Percentiles rank a stretch among this genome's conserved stretches.
Evolutionary conservation across 2,329 filamentous ascomycete genomes (phyloP).

Genomic region (Cyphellophora europaea): DNA sequence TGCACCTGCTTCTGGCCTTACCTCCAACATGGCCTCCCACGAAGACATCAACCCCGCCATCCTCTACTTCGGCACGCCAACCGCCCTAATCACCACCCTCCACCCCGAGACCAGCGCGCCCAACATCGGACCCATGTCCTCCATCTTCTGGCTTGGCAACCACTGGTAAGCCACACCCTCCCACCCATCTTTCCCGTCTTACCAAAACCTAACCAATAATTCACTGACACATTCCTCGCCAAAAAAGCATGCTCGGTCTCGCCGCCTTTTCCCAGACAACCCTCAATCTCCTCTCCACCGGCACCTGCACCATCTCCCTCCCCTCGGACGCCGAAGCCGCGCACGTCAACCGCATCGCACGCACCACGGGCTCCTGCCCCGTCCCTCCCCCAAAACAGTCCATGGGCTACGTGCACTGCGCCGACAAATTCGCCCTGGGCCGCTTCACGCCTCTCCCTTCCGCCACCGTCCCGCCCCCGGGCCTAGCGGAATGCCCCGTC

Average conservation of each 20-base stretch:
- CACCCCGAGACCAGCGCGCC: slow-evolving; percentile 30
- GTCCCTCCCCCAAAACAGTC: slow-evolving; percentile 16
- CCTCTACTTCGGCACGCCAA: slow-evolving; percentile 15
- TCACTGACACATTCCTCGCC: too few species aligned
- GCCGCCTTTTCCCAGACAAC: slow-evolving; percentile 28
- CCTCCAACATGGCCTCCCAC: too few species aligned
- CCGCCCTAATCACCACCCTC: slow-evolving; percentile 29
- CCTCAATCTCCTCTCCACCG: slow-evolving; percentile 28
- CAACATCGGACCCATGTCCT: slow-evolving; percentile 37
- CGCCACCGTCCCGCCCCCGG: slow-evolving; percentile 23
- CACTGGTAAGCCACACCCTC: too few species aligned
- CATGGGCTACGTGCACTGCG: slow-evolving; percentile 27
- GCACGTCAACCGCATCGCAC: slow-evolving; percentile 30
- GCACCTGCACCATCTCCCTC: slow-evolving; percentile 36
- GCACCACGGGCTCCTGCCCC: slow-evolving; percentile 26
- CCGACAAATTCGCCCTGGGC: slow-evolving; percentile 28
- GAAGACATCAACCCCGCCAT: slow-evolving; percentile 10
- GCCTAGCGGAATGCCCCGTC: slow-evolving; percentile 32
- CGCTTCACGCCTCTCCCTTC: slow-evolving; percentile 27
- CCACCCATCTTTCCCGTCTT: too few species aligned
- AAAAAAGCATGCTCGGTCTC: slow-evolving; percentile 35
- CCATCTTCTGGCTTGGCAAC: slow-evolving; percentile 35
- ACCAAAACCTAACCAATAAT: too few species aligned
- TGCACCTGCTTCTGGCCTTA: too few species aligned
- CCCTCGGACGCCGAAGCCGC: slow-evolving; percentile 25